Conservation (phyloP, 1,139 yeast genomes). For the Pichia sp. region DNA sequence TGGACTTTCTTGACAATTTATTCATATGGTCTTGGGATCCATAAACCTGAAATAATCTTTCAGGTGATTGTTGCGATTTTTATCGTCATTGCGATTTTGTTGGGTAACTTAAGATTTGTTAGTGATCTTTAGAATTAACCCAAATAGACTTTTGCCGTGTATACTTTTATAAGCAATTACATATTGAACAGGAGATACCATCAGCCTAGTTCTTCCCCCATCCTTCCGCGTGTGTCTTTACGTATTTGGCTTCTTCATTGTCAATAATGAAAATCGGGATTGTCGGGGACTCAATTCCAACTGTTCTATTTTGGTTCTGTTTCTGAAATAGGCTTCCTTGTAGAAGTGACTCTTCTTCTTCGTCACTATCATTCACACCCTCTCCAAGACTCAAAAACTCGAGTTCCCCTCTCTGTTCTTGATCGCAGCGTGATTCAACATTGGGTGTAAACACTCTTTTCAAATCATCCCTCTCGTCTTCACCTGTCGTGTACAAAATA, state of each 20-base stretch:
- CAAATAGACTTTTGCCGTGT: no score
- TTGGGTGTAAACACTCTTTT: conserved; percentile 2
- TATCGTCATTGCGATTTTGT: conserved; percentile 1
- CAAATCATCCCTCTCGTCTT: conserved; percentile 5
- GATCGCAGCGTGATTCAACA: no score
- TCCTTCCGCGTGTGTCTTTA: conserved; percentile 11
- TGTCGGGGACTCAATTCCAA: neutral
- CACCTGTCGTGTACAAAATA: conserved; percentile 20
- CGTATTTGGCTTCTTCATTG: conserved; percentile 20
- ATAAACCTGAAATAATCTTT: conserved; percentile 9
- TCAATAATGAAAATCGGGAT: conserved; percentile 22
- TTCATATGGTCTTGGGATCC: conserved; percentile 10
- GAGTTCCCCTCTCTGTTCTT: no score
- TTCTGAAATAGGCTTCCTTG: conserved; percentile 8
- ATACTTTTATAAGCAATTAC: no score
- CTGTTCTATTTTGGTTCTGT: neutral
- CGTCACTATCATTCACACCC: conserved; percentile 5
- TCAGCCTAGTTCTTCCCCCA: no score
- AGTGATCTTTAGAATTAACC: no score
- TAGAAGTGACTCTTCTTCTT: neutral
- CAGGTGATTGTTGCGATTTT: conserved; percentile 5
- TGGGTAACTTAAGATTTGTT: conserved; percentile 7
- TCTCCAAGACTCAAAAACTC: no score
- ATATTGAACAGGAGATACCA: no score
- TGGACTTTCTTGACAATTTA: conserved; percentile 33